A percentile compares a stretch with the other conserved stretches of the same genome.
Evolutionary conservation across 2,329 filamentous ascomycete species (phyloP).

Genomic region (Setomelanomma holmii): DNA sequence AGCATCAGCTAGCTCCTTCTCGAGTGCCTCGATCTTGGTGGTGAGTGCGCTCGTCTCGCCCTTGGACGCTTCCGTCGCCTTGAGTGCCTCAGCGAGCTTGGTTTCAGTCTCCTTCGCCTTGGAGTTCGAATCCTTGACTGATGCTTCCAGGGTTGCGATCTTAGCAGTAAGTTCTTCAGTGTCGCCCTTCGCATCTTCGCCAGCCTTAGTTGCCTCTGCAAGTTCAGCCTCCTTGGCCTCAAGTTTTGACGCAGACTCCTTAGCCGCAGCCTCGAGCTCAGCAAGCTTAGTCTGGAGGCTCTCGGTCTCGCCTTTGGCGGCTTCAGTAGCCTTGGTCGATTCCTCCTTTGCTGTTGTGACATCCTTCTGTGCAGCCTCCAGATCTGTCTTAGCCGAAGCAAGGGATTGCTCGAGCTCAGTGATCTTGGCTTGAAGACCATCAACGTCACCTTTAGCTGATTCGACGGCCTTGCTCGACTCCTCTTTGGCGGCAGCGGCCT

Average conservation of each 20-base stretch:
- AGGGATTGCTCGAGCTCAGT: constrained; percentile 26
- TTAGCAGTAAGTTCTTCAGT: constrained; percentile 20
- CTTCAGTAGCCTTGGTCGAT: constrained; percentile 17
- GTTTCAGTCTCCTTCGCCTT: constrained; percentile 21
- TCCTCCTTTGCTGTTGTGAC: constrained; percentile 6
- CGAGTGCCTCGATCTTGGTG: constrained; percentile 15
- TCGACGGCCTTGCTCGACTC: constrained; percentile 27
- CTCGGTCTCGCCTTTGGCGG: constrained; percentile 23
- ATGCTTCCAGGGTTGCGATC: constrained; percentile 28
- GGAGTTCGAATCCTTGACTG: constrained; percentile 20
- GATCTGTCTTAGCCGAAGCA: constrained; percentile 23
- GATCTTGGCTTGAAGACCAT: constrained; percentile 24
- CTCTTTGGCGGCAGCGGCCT: constrained; percentile 21
- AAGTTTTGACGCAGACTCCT: constrained; percentile 12
- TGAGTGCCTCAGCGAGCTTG: constrained; percentile 20
- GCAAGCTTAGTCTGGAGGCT: constrained; percentile 20
- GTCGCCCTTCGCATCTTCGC: constrained; percentile 19
- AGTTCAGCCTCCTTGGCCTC: constrained; percentile 20
- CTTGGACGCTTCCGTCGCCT: constrained; percentile 22
- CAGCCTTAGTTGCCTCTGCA: constrained; percentile 19
- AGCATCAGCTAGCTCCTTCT: constrained; percentile 25
- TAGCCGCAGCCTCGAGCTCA: constrained; percentile 19
- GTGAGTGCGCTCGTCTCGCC: constrained; percentile 11
- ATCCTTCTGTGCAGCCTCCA: constrained; percentile 11
- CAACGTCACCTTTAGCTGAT: constrained; percentile 21